phyloP scores from a whole-genome alignment of 1,139 yeast genomes.

The Nakaseomyces kungkrabaensis region DNA sequence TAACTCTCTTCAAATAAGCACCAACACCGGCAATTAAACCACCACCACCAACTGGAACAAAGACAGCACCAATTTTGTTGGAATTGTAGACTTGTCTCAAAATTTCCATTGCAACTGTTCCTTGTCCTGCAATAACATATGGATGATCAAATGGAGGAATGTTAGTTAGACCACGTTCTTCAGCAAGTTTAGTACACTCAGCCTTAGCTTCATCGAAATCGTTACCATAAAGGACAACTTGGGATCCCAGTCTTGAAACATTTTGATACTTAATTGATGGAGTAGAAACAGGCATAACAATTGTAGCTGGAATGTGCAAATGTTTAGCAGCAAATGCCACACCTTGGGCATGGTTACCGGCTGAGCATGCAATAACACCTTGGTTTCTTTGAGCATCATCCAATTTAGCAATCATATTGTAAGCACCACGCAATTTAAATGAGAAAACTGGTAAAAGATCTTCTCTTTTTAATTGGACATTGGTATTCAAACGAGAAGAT shows the following conservation, averaged over 20 bases:
- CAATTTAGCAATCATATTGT: conserved; percentile 88
- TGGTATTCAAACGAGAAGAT: conserved; percentile 62
- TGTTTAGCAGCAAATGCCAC: conserved; percentile 87
- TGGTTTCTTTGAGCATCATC: conserved; percentile 56
- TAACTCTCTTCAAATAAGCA: conserved; percentile 80
- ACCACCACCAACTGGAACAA: conserved; percentile 95
- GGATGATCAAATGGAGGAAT: conserved; percentile 98
- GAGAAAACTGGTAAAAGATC: conserved; percentile 92
- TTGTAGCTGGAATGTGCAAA: conserved; percentile 83
- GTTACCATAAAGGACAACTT: conserved; percentile 85
- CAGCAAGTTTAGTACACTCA: conserved; percentile 68
- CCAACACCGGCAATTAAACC: conserved; percentile 90
- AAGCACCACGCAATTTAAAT: conserved; percentile 94
- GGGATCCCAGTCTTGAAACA: conserved; percentile 86
- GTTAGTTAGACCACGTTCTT: conserved; percentile 65
- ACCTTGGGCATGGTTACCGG: conserved; percentile 99
- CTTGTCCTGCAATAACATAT: conserved; percentile 98
- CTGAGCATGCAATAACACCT: conserved; percentile 96
- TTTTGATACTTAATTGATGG: conserved; percentile 90
- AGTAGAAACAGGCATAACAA: conserved; percentile 96
- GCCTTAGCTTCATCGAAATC: conserved; percentile 89
- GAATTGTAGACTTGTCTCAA: conserved; percentile 64
- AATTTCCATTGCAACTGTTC: conserved; percentile 89
- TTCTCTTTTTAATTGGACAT: conserved; percentile 75
- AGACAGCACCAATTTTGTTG: conserved; percentile 73